A percentile compares a stretch with the other conserved stretches of the same genome.
phyloP scores from a whole-genome alignment of 2,329 filamentous ascomycete genomes.

The Cytospora leucostoma region DNA sequence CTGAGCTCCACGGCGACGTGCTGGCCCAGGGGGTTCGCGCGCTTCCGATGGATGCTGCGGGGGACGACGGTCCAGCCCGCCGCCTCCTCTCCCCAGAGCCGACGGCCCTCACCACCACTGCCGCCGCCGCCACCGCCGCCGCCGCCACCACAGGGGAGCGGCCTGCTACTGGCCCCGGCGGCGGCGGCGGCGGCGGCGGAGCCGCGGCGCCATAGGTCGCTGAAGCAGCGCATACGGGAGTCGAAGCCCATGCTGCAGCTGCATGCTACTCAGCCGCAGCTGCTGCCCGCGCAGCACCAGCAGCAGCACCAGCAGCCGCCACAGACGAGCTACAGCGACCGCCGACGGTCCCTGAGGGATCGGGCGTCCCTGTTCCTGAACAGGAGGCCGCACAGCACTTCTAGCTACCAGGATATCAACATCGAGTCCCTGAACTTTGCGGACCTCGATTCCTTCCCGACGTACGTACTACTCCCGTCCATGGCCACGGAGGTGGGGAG shows the following conservation, averaged over 20 bases:
- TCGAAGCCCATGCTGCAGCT: not conserved
- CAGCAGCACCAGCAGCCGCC: too few species aligned
- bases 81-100: not conserved
- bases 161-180: too few species aligned
- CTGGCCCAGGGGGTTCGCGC: conserved; percentile 6
- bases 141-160: too few species aligned
- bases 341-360: not conserved
- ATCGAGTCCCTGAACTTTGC: not conserved
- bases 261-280: too few species aligned
- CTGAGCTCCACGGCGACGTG: conserved; percentile 11
- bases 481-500: not conserved
- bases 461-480: not conserved
- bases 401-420: not conserved
- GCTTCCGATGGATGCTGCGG: conserved; percentile 14
- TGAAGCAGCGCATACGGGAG: not conserved
- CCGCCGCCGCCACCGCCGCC: too few species aligned
- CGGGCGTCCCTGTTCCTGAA: not conserved
- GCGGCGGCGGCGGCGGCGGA: not conserved
- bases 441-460: not conserved
- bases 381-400: not conserved
- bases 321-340: not conserved
- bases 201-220: not conserved
- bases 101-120: too few species aligned
- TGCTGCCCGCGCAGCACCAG: too few species aligned
- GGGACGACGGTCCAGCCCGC: not conserved